These are phyloP conservation scores for Aspergillus funiculosus DNA, from an alignment of 495 filamentous ascomycete species.

Conservation along the genomic window DNA sequence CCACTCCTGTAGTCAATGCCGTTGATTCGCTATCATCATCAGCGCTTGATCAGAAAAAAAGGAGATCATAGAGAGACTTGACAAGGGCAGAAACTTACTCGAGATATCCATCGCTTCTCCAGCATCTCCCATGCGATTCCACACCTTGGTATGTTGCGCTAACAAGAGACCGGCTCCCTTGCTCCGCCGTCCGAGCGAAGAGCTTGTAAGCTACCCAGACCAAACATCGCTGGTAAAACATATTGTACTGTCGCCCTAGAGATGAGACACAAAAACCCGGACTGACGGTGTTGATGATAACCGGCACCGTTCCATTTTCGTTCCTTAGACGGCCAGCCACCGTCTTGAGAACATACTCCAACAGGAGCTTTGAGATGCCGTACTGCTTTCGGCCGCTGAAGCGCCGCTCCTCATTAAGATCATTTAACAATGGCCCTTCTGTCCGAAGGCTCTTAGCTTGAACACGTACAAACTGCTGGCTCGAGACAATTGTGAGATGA, in stretches of 20 bases:
- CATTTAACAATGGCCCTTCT: constrained; percentile 27
- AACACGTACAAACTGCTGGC: constrained; percentile 38
- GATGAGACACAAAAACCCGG: constrained; percentile 40
- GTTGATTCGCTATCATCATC: constrained; percentile 31
- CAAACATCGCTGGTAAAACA: constrained; percentile 33
- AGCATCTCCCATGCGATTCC: constrained; percentile 48
- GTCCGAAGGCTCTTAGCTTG: constrained; percentile 31
- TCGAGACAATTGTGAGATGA: constrained; percentile 39
- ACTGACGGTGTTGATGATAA: constrained; percentile 43
- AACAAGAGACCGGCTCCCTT: constrained; percentile 47
- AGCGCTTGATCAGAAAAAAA: constrained; percentile 9
- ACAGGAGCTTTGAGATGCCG: constrained; percentile 42
- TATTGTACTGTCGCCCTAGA: constrained; percentile 36
- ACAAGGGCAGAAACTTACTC: constrained; percentile 28
- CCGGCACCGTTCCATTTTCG: constrained; percentile 31
- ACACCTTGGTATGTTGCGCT: constrained; percentile 43
- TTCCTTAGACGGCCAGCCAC: constrained; percentile 29
- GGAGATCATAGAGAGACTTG: neutral
- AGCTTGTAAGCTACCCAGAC: constrained; percentile 35
- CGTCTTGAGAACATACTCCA: constrained; percentile 41
- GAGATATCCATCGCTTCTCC: constrained; percentile 43
- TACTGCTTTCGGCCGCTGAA: constrained; percentile 39
- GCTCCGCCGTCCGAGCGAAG: constrained; percentile 45
- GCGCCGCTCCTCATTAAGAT: constrained; percentile 26
- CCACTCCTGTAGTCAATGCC: constrained; percentile 28